A percentile compares a stretch with the other conserved stretches of the same genome.
Evolutionary conservation across 1,139 yeast species (phyloP).

Genomic region (Blastobotrys malaysiensis): DNA sequence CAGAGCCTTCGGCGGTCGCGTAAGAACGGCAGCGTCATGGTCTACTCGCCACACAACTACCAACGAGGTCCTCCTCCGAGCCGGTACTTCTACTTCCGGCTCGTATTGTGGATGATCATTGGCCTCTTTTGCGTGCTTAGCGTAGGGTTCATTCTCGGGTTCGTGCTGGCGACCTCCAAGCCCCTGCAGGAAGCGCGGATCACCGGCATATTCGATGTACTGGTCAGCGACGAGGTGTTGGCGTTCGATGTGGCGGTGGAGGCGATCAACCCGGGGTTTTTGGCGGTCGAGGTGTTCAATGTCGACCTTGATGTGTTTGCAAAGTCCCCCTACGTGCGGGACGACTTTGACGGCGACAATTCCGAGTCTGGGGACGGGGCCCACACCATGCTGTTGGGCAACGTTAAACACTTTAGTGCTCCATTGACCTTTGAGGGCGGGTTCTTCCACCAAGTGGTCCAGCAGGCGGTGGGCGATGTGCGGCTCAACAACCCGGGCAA

Average conservation of each 20-base stretch:
- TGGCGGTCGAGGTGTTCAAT: constrained; percentile 57
- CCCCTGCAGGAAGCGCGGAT: constrained; percentile 68
- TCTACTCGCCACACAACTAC: constrained; percentile 34
- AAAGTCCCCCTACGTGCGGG: constrained; percentile 52
- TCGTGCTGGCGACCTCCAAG: constrained; percentile 79
- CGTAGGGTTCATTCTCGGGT: constrained; percentile 76
- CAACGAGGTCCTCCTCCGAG: constrained; percentile 19
- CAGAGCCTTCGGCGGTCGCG: constrained; percentile 20
- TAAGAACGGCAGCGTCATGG: constrained; percentile 21
- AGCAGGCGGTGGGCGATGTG: constrained; percentile 58
- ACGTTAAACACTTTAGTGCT: constrained; percentile 59
- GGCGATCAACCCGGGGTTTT: constrained; percentile 83
- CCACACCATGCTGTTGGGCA: constrained; percentile 72
- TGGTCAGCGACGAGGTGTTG: constrained; percentile 80
- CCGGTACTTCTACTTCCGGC: constrained; percentile 25
- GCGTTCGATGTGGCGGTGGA: constrained; percentile 71
- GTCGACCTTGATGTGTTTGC: constrained; percentile 87
- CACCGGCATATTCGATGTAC: constrained; percentile 56
- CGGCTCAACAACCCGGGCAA: constrained; percentile 72
- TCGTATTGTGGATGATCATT: constrained; percentile 28
- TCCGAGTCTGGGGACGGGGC: constrained; percentile 15
- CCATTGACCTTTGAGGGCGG: constrained; percentile 76
- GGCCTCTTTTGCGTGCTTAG: constrained; percentile 27
- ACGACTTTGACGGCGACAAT: constrained; percentile 17
- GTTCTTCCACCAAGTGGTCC: constrained; percentile 56